These are phyloP conservation scores for Aurantiochytrium sp. DNA, from an alignment of 108 stramenopile genomes.

Conservation along the genomic window DNA sequence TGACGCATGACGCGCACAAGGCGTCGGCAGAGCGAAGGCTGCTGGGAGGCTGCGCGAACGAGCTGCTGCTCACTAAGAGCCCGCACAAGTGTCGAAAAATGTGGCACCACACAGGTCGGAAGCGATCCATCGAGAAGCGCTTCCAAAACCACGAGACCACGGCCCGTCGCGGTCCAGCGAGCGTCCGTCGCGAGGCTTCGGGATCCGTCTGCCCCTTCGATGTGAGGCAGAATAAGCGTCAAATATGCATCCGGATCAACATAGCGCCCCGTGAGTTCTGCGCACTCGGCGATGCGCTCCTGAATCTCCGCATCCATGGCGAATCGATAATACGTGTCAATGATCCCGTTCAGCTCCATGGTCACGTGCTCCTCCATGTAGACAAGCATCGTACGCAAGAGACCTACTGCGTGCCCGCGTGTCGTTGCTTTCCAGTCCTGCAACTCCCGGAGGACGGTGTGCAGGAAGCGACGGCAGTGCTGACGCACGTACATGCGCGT, in stretches of 20 bases:
- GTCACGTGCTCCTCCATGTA: constrained; percentile 27
- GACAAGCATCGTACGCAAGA: neutral
- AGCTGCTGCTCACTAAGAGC: neutral
- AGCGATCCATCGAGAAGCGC: neutral
- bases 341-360: constrained; percentile 21
- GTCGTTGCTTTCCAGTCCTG: constrained; percentile 4
- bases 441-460: constrained; percentile 43
- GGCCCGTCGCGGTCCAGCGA: neutral
- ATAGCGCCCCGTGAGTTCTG: neutral
- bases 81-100: neutral
- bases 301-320: neutral
- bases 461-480: constrained; percentile 41
- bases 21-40: neutral
- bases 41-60: neutral
- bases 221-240: neutral
- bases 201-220: neutral
- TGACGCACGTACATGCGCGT: constrained; percentile 48
- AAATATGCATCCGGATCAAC: neutral
- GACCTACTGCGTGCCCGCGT: neutral
- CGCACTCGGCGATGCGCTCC: neutral
- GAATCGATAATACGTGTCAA: neutral
- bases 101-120: neutral
- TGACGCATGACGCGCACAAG: neutral
- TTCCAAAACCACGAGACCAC: neutral
- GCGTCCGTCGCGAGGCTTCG: neutral